Conservation (phyloP, 176 grass and related monocot genomes). For the Avena eriantha region DNA sequence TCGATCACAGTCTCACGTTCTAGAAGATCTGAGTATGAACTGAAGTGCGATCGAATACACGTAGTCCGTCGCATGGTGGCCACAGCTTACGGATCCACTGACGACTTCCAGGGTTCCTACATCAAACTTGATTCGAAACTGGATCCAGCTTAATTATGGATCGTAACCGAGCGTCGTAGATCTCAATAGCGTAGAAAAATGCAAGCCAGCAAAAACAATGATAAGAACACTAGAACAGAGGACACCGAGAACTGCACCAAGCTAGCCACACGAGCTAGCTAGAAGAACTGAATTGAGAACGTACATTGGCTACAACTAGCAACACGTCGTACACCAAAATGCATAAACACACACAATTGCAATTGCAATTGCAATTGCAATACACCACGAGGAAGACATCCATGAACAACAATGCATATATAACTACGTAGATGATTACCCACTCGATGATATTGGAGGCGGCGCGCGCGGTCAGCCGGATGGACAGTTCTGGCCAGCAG, state of each 20-base stretch:
- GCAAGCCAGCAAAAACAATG: background rate
- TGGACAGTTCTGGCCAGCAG: slow-evolving; percentile 43
- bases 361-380: background rate
- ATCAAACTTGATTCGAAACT: background rate
- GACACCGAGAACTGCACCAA: background rate
- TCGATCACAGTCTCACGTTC: background rate
- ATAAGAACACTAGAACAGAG: slow-evolving; percentile 10
- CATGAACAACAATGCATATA: background rate
- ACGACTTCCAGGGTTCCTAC: background rate
- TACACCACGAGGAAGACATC: background rate
- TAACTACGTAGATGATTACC: background rate
- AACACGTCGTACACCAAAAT: background rate
- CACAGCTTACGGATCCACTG: background rate
- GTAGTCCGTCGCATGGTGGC: background rate
- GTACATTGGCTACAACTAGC: background rate
- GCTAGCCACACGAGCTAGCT: background rate
- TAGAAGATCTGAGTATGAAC: background rate
- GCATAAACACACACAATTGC: background rate
- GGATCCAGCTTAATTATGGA: background rate
- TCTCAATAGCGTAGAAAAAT: background rate
- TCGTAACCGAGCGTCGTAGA: background rate
- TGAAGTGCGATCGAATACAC: background rate
- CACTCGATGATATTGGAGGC: too few relatives aligned
- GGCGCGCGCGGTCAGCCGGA: slow-evolving; percentile 3
- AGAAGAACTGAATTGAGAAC: background rate